These are phyloP conservation scores for Nemophila menziesii DNA, from an alignment of 257 asterid genomes.

Conservation along the genomic window DNA sequence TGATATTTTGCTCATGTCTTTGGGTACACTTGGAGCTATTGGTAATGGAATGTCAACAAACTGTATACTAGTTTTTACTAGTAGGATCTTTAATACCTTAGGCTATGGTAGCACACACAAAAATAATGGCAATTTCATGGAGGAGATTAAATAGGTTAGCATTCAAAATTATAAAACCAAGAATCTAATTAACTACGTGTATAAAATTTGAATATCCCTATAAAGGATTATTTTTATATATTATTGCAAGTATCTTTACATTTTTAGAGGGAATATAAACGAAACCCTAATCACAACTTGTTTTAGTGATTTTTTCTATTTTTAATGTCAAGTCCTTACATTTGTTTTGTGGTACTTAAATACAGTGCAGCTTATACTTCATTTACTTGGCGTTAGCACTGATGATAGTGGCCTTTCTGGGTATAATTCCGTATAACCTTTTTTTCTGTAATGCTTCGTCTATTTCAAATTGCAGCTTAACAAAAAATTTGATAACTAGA, in stretches of 20 bases:
- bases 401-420: constrained; percentile 77
- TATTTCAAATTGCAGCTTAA: too few species aligned
- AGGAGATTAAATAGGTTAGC: constrained; percentile 60
- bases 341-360: constrained; percentile 10
- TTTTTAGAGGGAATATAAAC: too few species aligned
- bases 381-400: constrained; percentile 71
- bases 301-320: too few species aligned
- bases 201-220: too few species aligned
- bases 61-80: constrained; percentile 52
- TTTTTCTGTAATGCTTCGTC: too few species aligned
- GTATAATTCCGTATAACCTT: too few species aligned
- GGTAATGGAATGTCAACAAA: constrained; percentile 86
- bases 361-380: constrained; percentile 78
- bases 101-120: constrained; percentile 48
- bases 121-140: constrained; percentile 43
- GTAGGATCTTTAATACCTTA: constrained; percentile 62
- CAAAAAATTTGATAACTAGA: too few species aligned
- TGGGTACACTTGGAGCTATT: constrained; percentile 89
- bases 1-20: constrained; percentile 53
- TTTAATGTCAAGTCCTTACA: neutral
- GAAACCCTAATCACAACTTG: too few species aligned
- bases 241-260: too few species aligned
- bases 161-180: too few species aligned
- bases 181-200: too few species aligned
- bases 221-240: too few species aligned